Base-by-base conservation (phyloP, 257 asterid genomes). In the Petrea volubilis region DNA sequence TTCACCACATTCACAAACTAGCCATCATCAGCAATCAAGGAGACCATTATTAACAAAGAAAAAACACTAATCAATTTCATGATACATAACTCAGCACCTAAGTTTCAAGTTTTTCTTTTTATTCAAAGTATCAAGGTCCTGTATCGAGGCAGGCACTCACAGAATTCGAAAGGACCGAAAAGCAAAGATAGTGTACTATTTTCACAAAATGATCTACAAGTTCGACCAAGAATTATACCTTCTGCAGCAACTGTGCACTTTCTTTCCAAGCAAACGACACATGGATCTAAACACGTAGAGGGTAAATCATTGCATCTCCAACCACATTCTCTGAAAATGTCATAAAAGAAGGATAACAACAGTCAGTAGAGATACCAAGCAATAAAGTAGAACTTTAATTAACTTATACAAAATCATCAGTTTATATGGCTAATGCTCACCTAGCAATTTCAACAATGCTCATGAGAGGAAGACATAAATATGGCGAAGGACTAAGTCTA, bases 191-290 rank as follows among this genome's bases (percentile, higher is more conserved):
- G 18, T 34, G 20, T 60, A 27, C 12, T 5, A 36, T 14, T 43
- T 67, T 6, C 7, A 40, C 38, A 14, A 51, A 71, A 61, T 49
- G 64, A 38, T 23, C 13, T 23, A 57, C 60, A 29, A 67, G 64
- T 20, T 53, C 29, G 18, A 74, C 28, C 15, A 25, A 73, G 62
- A 29, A 24, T 63, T 60, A 27, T 85, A 91, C 97, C 97, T 79
- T 87, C 92, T 59, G 97, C 97, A 55, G 95, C 93, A 71, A 91
- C 95, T 15, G 96, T 80, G 80, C 97, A 91, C 81, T 79, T 81
- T 63, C 95, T 83, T 78, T 91, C 97, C 75, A 91, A 81, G 80
- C 97, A 91, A 82, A 91, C 97, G 52, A 86, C 97, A 60, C 97
- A 91, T 3, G 97, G 97, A 73, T 91, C 97, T 47, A 81, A 68